These are phyloP conservation scores for Entophlyctis helioformis DNA, from an alignment of 192 early-diverging fungal species.

Conservation along the genomic window DNA sequence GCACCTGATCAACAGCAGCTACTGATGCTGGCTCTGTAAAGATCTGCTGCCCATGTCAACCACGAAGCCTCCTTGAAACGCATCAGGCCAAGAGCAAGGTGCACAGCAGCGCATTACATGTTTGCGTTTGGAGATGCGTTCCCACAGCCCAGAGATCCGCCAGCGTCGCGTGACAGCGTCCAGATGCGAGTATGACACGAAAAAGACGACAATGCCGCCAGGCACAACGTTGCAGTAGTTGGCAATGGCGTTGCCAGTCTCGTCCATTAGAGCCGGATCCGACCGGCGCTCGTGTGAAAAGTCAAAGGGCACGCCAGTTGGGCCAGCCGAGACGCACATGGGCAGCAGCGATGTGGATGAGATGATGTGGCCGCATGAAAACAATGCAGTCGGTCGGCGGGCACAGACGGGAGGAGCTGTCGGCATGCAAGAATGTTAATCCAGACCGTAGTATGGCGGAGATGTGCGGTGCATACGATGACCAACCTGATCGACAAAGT, in stretches of 20 bases:
- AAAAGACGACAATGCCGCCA: constrained; percentile 79
- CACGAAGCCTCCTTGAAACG: neutral
- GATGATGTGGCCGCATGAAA: constrained; percentile 85
- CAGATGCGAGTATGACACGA: constrained; percentile 71
- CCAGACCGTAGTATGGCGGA: too few relatives aligned
- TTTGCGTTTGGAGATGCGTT: constrained; percentile 46
- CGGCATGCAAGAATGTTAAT: too few relatives aligned
- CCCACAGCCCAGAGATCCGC: constrained; percentile 25
- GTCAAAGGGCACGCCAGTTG: constrained; percentile 44
- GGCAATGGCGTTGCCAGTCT: constrained; percentile 55
- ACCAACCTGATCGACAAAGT: neutral
- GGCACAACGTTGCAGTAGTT: constrained; percentile 66
- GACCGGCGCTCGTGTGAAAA: constrained; percentile 57
- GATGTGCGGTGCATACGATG: neutral
- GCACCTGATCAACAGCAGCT: constrained; percentile 36
- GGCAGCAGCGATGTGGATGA: constrained; percentile 62
- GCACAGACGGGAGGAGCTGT: constrained; percentile 44
- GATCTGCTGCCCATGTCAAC: constrained; percentile 29
- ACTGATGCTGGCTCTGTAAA: constrained; percentile 58
- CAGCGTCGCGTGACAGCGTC: constrained; percentile 46
- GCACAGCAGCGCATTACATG: constrained; percentile 18
- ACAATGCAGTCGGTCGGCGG: constrained; percentile 28
- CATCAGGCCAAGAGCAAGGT: neutral
- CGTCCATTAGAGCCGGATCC: constrained; percentile 40
- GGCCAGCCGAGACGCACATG: constrained; percentile 47